Evolutionary conservation across 129 eudicot genomes (phyloP), one percentile per base, ranked within the genome.

Genomic region (Artemisia annua): DNA sequence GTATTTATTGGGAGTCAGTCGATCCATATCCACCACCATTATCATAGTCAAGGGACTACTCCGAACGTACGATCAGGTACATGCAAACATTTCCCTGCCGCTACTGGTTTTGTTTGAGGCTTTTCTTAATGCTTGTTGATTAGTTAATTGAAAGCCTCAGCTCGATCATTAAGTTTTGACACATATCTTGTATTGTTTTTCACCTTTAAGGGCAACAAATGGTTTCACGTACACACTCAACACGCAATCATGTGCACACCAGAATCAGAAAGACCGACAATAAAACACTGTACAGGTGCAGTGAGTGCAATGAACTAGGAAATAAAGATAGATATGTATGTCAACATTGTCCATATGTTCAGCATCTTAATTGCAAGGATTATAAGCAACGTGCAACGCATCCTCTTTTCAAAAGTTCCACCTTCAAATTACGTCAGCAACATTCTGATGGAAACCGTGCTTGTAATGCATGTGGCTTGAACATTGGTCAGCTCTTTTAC

Each of bases 291-390:
- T 24, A 61, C 48, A 61, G 7, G 19, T 61, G 10, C 11, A 24
- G 66, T 61, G 46, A 15, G 6, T 61, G 66, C 44, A 61, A 28
- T 44, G 44, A 67, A 67, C 52, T 51, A 22, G 72, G 59, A 12
- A 6, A 20, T 2, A 57, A 43, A 49, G 19, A 67, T 19, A 48
- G 58, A 48, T 67, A 48, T 35, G 26, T 48, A 67, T 67, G 71
- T 46, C 28, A 68, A 22, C 22, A 51, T n/a, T 68, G 73, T 26
- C n/a, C 73, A n/a, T 68, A 49, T 32, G 12, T 49, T 50, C 73
- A 49, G 7, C 73, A 68, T 68, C 46, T 59, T 7, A 32, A 50
- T 3, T 68, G 73, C 48, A 51, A n/a, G 73, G n/a, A 13, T 48
- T 53, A 49, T 17, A 14, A 14, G 22, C 48, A 24, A 51, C 13